Base-by-base conservation (phyloP, 2,329 filamentous ascomycete genomes). In the Penicillium digitatum region DNA sequence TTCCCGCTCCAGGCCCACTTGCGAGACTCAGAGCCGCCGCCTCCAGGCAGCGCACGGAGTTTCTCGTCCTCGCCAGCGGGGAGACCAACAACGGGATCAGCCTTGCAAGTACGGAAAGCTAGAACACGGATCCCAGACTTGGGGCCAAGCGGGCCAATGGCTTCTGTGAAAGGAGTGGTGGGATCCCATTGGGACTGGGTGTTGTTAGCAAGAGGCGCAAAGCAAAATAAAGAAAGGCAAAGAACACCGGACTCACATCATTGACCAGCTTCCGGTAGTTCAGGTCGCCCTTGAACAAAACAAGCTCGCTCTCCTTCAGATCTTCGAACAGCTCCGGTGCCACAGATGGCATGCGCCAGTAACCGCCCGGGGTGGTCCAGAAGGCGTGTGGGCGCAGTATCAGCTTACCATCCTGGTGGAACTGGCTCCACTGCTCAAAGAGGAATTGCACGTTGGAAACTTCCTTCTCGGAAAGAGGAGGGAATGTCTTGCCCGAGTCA, bases 1-100 rank as follows among this genome's bases (percentile, higher is more conserved):
- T 96, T 96, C 39, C 93, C 93, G 68, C 84, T 88, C 92, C 92
- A 97, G 0, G 90, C 92, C 93, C 93, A 97, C 72, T 89, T 88
- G 53, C 94, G 81, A 24, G 84, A 81, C 54, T 72, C 87, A 73
- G 62, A 82, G 58, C 90, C 86, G 16, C 86, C 88, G 3, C 88
- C 89, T 1, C 88, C 85, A 49, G 89, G 85, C 50, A 76, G 81
- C 9, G 81, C 78, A 62, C 81, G 85, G 50, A 97, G 78, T 70
- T 86, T 84, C 76, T 96, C 91, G 68, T 99, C 94, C 69, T 87
- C 83, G 7, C 93, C 92, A 9, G 84, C 73, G 14, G 86, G 81
- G n/a, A 99, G 79, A 0, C 91, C 93, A 26, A 96, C 94, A 0
- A 97, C 90, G 8, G 95, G 90, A 69, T 99, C 94, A 0, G 93